These are phyloP conservation scores for Vishniacozyma victoriae DNA, from an alignment of 768 basidiomycete genomes.

Conservation along the genomic window DNA sequence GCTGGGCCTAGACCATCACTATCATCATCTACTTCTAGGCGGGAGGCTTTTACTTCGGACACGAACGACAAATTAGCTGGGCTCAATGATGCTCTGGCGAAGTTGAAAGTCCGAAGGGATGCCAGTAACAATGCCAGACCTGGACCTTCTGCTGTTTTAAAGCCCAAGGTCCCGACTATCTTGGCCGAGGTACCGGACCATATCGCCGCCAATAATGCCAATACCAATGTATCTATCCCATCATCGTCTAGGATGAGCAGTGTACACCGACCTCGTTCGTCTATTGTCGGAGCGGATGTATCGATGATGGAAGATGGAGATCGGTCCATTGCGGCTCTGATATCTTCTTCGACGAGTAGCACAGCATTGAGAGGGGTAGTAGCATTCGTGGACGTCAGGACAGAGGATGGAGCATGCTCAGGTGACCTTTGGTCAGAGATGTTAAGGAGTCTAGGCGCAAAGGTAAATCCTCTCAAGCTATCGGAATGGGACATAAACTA, in stretches of 20 bases:
- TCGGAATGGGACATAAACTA: too few species aligned
- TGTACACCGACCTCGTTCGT: constrained; percentile 20
- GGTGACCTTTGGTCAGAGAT: constrained; percentile 42
- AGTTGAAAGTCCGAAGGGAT: constrained; percentile 24
- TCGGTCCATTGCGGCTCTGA: constrained; percentile 25
- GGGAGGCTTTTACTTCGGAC: constrained; percentile 21
- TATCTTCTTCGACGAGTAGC: constrained; percentile 11
- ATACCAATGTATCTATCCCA: too few species aligned
- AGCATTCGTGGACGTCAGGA: constrained; percentile 47
- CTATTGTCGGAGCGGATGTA: constrained; percentile 5
- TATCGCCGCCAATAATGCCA: too few species aligned
- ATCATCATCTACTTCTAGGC: constrained; percentile 15
- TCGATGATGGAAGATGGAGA: constrained; percentile 13
- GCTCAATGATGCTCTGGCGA: constrained; percentile 28
- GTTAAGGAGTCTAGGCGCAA: constrained; percentile 42
- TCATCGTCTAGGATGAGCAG: constrained; percentile 3
- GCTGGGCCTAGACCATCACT: constrained; percentile 12
- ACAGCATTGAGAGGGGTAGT: constrained; percentile 41
- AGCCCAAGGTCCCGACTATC: too few species aligned
- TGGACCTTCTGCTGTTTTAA: background rate
- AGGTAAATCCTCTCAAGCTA: constrained; percentile 26
- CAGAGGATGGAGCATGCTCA: constrained; percentile 44
- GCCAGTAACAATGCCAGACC: constrained; percentile 1
- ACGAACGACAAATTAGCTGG: constrained; percentile 24
- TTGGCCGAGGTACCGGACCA: too few species aligned